Conservation (phyloP, 352 stramenopile species). For the Poterioochromonas sp. region DNA sequence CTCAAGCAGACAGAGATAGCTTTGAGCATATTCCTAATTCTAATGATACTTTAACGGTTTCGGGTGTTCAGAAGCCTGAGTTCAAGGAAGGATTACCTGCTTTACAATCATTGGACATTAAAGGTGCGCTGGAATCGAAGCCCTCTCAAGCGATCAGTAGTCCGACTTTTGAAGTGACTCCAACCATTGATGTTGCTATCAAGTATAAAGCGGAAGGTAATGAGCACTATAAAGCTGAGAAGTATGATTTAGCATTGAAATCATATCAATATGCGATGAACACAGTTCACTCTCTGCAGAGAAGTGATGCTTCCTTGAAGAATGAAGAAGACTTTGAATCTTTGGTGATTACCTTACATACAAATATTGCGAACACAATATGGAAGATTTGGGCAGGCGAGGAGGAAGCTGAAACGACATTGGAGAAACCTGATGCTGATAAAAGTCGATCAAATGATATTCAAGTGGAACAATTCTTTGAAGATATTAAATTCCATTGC, state of each 20-base stretch:
- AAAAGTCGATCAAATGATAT: neutral
- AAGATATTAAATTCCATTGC: neutral
- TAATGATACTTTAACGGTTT: neutral
- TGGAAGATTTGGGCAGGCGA: neutral
- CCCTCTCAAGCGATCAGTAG: neutral
- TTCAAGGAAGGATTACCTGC: neutral
- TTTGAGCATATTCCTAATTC: neutral
- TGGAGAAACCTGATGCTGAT: neutral
- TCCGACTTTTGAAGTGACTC: neutral
- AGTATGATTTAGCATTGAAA: neutral
- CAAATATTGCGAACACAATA: neutral
- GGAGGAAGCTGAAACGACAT: neutral
- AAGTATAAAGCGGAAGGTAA: neutral
- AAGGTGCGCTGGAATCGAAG: neutral
- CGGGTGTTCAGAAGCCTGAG: neutral
- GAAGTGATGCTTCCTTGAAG: neutral
- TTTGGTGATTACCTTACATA: constrained; percentile 1
- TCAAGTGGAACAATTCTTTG: neutral
- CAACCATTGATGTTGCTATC: neutral
- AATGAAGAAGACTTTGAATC: neutral
- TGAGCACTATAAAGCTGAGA: neutral
- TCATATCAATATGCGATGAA: neutral
- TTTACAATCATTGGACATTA: neutral
- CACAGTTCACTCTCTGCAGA: neutral
- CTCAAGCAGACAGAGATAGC: neutral